Percentiles rank a stretch among this genome's conserved stretches.
Conservation (phyloP, 495 filamentous ascomycete genomes). For the Aspergillus biplanus region DNA sequence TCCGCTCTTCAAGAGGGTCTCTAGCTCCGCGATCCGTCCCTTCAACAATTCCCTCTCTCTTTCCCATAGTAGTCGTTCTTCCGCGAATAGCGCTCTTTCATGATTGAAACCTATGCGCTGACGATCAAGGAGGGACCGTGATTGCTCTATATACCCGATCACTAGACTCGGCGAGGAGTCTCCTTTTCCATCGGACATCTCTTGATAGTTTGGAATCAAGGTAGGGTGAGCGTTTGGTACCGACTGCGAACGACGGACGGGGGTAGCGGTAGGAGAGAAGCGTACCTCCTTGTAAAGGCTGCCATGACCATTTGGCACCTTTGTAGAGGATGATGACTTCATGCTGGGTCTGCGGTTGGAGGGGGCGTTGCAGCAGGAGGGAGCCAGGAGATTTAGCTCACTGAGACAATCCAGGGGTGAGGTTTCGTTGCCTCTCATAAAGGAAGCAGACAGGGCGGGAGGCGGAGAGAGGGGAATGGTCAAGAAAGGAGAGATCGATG, state of each 20-base stretch:
- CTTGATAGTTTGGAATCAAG: conserved; percentile 23
- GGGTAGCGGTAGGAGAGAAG: conserved; percentile 49
- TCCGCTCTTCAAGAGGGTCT: conserved; percentile 32
- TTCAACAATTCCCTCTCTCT: conserved; percentile 43
- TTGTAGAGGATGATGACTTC: conserved; percentile 33
- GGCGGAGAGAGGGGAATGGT: neutral
- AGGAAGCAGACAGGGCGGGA: conserved; percentile 8
- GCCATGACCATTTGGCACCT: conserved; percentile 42
- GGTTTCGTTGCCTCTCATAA: conserved; percentile 17
- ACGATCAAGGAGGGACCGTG: conserved; percentile 45
- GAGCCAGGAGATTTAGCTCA: conserved; percentile 2
- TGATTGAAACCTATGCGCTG: conserved; percentile 43
- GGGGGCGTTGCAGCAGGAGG: neutral
- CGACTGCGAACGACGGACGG: conserved; percentile 44
- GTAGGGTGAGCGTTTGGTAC: conserved; percentile 39
- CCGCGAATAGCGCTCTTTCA: conserved; percentile 43
- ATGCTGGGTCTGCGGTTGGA: conserved; percentile 25
- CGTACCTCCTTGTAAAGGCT: conserved; percentile 53
- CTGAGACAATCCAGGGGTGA: conserved; percentile 14
- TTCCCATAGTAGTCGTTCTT: conserved; percentile 48
- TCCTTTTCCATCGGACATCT: conserved; percentile 19
- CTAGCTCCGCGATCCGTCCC: conserved; percentile 45
- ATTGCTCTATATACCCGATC: conserved; percentile 44
- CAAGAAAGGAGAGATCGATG: neutral
- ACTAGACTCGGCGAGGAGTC: conserved; percentile 25